phyloP scores from a whole-genome alignment of 495 filamentous ascomycete genomes.

The Daldinia caldariorum region DNA sequence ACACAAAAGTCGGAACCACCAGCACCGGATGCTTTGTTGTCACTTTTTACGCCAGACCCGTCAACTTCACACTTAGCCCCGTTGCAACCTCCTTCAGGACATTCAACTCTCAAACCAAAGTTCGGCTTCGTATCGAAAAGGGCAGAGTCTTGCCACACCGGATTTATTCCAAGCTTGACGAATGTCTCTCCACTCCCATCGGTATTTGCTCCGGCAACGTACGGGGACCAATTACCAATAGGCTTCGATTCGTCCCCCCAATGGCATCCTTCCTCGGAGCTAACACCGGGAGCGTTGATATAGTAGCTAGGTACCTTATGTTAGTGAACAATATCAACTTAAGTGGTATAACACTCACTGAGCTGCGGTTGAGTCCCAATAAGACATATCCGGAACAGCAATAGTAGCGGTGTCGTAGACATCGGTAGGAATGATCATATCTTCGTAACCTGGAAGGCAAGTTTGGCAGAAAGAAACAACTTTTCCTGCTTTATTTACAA shows the following conservation, averaged over 20 bases:
- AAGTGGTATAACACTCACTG: conserved; percentile 63
- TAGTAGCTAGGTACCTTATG: conserved; percentile 66
- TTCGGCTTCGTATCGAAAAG: conserved; percentile 68
- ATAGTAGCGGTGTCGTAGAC: conserved; percentile 65
- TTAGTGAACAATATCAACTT: conserved; percentile 15
- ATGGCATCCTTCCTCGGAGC: conserved; percentile 68
- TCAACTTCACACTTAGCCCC: conserved; percentile 80
- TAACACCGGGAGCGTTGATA: conserved; percentile 78
- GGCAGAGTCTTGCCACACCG: conserved; percentile 70
- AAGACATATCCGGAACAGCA: conserved; percentile 74
- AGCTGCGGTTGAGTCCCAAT: conserved; percentile 78
- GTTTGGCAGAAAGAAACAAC: conserved; percentile 83
- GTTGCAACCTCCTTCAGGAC: conserved; percentile 71
- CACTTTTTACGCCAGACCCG: conserved; percentile 65
- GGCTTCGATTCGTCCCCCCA: conserved; percentile 75
- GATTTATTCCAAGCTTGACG: conserved; percentile 83
- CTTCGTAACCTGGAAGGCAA: conserved; percentile 85
- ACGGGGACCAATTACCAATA: conserved; percentile 83
- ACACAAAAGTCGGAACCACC: conserved; percentile 81
- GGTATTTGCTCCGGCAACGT: conserved; percentile 81
- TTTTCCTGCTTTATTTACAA: conserved; percentile 69
- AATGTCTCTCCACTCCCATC: conserved; percentile 71
- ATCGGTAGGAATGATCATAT: conserved; percentile 84
- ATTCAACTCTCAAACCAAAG: conserved; percentile 78
- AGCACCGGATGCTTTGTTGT: conserved; percentile 66